A percentile compares a stretch with the other conserved stretches of the same genome.
Conservation (phyloP, 352 stramenopile genomes). For the Phytophthora parvispora region DNA sequence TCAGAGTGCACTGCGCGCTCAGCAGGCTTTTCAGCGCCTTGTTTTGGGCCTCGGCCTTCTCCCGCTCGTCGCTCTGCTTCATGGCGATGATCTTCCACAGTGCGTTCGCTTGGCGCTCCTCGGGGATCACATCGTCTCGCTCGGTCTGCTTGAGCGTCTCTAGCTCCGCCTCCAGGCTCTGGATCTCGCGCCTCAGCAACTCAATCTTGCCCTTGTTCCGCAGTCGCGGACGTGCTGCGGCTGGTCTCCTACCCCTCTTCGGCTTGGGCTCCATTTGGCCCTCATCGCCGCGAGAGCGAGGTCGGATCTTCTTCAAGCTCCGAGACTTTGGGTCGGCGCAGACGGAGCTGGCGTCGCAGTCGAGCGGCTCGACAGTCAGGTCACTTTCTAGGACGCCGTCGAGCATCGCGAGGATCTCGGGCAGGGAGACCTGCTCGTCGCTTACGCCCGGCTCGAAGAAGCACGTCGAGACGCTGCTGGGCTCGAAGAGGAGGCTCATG, state of each 20-base stretch:
- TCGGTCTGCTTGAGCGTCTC: slow-evolving; percentile 1
- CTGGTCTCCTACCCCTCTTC: slow-evolving; percentile 5
- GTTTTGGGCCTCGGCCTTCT: slow-evolving; percentile 26
- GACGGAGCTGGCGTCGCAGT: not conserved
- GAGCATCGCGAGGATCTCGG: slow-evolving; percentile 23
- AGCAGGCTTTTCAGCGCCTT: slow-evolving; percentile 31
- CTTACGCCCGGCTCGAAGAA: slow-evolving; percentile 7
- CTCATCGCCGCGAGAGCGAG: not conserved
- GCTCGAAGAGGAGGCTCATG: slow-evolving; percentile 24
- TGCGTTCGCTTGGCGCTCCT: not conserved
- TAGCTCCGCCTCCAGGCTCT: slow-evolving; percentile 15
- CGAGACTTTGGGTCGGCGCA: not conserved
- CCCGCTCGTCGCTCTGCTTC: slow-evolving; percentile 26
- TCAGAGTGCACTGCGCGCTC: slow-evolving; percentile 15
- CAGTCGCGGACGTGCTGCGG: slow-evolving; percentile 16
- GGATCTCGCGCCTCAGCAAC: slow-evolving; percentile 17
- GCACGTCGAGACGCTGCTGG: slow-evolving; percentile 8
- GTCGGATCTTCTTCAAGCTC: slow-evolving; percentile 7
- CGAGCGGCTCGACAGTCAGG: not conserved
- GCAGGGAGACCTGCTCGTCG: slow-evolving; percentile 6
- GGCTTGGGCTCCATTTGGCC: not conserved
- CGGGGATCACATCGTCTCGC: not conserved
- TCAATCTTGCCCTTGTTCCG: slow-evolving; percentile 40
- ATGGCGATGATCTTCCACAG: slow-evolving; percentile 28
- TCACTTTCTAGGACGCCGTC: slow-evolving; percentile 9